Base-by-base conservation (phyloP, 2,329 filamentous ascomycete genomes). In the Grosmannia huntii region DNA sequence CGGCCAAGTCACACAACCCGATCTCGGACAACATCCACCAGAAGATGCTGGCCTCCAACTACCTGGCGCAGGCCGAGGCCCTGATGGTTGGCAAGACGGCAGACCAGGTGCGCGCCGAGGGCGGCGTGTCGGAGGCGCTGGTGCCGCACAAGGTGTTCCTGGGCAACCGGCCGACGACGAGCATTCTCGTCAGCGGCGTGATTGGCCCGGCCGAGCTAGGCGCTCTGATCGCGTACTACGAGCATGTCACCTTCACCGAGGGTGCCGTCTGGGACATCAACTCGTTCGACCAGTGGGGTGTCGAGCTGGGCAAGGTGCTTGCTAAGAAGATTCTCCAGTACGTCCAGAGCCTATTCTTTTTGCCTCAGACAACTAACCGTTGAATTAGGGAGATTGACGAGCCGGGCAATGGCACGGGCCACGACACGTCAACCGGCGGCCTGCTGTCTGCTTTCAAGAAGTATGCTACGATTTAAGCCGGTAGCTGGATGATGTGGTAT, bases 211-310 rank as follows among this genome's bases (percentile, higher is more conserved):
- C 86, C 50, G 90, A 95, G 67, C 83, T 99, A 53, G 94, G 94
- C 69, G 92, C 94, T 4, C 76, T 99, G 66, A 99, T 99, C 67
- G 92, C 90, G 64, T 99, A 97, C 82, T 99, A 99, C 75, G 94
- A 99, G 81, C 94, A 99, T 76, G 76, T 97, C 62, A 97, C 94
- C 59, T 99, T 99, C 74, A 95, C 89, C 44, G 94, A 99, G 77
- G 94, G 94, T 67, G 92, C 91, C 56, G 80, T 99, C 71, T 99
- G 94, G 94, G 95, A 97, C 77, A 96, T 99, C 80, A 99, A 99
- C 83, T 90, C 86, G 69, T 99, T 97, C 70, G 94, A 99, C 76
- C 94, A 99, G 80, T 99, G 94, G 94, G 94, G 94, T 75, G 94
- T 99, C 51, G 94, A 99, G 80, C 79, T 99, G 62, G 94, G 94